Evolutionary conservation across 768 basidiomycete species (phyloP).

Genomic region (Rhizopogon vesiculosus): DNA sequence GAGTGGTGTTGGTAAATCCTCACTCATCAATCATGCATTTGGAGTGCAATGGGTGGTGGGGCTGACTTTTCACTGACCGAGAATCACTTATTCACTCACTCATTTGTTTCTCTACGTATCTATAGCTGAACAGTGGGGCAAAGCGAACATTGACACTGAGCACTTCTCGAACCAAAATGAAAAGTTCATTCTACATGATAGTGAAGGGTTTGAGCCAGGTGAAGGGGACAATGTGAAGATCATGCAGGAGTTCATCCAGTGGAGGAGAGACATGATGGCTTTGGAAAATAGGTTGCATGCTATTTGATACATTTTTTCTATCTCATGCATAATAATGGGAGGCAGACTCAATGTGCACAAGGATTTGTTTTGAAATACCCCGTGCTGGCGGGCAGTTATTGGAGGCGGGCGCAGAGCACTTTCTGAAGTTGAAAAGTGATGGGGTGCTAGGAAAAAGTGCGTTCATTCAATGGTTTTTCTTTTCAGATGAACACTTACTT

Average conservation of each 20-base stretch:
- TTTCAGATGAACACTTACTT: neutral
- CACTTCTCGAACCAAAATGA: slow-evolving; percentile 3
- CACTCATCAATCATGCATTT: neutral
- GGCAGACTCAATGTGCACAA: neutral
- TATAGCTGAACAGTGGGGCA: too few species aligned
- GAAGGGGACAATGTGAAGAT: slow-evolving; percentile 1
- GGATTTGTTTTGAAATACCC: neutral
- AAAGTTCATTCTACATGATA: slow-evolving; percentile 10
- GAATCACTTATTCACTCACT: too few species aligned
- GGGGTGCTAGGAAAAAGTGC: slow-evolving; percentile 3
- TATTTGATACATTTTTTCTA: slow-evolving; percentile 4
- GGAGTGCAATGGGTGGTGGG: neutral
- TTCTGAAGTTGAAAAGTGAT: neutral
- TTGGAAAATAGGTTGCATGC: slow-evolving; percentile 8
- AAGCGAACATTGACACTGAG: neutral
- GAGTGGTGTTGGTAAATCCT: slow-evolving; percentile 8
- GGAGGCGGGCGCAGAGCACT: neutral
- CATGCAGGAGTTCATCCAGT: slow-evolving; percentile 7
- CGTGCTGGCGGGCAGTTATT: neutral
- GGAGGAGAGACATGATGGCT: neutral
- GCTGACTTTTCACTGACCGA: neutral
- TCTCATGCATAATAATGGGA: neutral
- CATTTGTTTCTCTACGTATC: too few species aligned
- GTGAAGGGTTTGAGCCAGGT: slow-evolving; percentile 12
- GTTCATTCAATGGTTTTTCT: neutral